Conservation (phyloP, 805 yeast genomes). For the Ogataea siamensis region DNA sequence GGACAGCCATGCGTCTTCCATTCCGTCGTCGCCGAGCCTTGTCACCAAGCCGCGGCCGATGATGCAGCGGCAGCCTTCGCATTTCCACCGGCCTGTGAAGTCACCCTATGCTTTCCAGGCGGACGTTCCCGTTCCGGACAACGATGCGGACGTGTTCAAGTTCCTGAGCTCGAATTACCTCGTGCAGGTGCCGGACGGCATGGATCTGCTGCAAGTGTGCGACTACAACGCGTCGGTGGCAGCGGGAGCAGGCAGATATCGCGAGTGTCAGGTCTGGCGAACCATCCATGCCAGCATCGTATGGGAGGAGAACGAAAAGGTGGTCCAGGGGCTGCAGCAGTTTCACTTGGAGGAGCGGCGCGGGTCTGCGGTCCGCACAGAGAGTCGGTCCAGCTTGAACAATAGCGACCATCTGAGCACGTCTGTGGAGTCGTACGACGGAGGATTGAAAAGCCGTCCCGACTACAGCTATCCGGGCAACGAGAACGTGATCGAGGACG, state of each 20-base stretch:
- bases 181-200: slow-evolving; percentile 45
- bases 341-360: slow-evolving; percentile 13
- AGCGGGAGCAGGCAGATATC: slow-evolving; percentile 43
- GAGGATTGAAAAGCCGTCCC: background rate
- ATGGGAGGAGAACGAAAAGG: slow-evolving; percentile 27
- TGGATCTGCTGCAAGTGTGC: slow-evolving; percentile 53
- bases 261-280: slow-evolving; percentile 66
- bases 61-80: slow-evolving; percentile 21
- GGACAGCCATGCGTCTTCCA: no score
- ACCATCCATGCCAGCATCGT: slow-evolving; percentile 49
- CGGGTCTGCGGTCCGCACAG: slow-evolving; percentile 19
- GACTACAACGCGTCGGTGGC: slow-evolving; percentile 57
- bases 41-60: slow-evolving; percentile 17
- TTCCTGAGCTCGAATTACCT: slow-evolving; percentile 50
- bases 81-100: slow-evolving; percentile 8
- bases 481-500: slow-evolving; percentile 23
- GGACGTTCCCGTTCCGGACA: slow-evolving; percentile 41
- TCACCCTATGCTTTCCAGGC: slow-evolving; percentile 41
- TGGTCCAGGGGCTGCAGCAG: slow-evolving; percentile 18
- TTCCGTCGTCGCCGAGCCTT: slow-evolving; percentile 19
- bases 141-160: slow-evolving; percentile 44
- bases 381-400: slow-evolving; percentile 23
- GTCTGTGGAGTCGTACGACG: slow-evolving; percentile 18
- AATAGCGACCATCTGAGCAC: slow-evolving; percentile 25
- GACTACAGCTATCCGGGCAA: background rate